These are phyloP conservation scores for Leccinum rimulosum DNA, from an alignment of 768 basidiomycete species.

Conservation along the genomic window DNA sequence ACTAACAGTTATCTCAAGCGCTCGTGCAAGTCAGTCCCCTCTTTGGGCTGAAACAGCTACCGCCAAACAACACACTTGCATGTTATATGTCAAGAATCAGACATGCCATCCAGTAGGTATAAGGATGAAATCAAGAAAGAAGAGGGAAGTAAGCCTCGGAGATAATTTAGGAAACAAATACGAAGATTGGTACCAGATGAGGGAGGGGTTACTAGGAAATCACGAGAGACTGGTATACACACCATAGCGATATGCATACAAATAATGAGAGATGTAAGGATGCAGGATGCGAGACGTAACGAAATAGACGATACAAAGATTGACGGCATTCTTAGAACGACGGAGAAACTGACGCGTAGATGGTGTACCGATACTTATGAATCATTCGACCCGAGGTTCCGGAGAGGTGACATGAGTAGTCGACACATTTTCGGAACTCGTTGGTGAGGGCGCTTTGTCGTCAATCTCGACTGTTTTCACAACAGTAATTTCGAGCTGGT, in stretches of 20 bases:
- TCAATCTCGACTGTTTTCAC: slow-evolving; percentile 30
- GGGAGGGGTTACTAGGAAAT: not conserved
- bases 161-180: not conserved
- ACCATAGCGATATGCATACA: not conserved
- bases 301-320: not conserved
- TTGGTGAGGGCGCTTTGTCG: slow-evolving; percentile 9
- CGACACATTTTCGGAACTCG: slow-evolving; percentile 7
- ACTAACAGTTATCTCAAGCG: no score
- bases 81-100: not conserved
- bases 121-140: not conserved
- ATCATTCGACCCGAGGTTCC: slow-evolving; percentile 4
- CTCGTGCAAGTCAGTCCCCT: no score
- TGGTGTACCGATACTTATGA: not conserved
- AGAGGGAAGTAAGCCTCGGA: not conserved
- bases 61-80: not conserved
- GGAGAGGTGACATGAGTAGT: not conserved
- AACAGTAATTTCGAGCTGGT: slow-evolving; percentile 30
- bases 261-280: not conserved
- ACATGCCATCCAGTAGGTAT: not conserved
- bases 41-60: no score
- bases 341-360: not conserved
- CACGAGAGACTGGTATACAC: not conserved
- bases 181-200: not conserved
- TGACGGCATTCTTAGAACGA: not conserved
- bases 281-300: not conserved